phyloP scores from a whole-genome alignment of 352 stramenopile species.

The Pythium myriotylum region DNA sequence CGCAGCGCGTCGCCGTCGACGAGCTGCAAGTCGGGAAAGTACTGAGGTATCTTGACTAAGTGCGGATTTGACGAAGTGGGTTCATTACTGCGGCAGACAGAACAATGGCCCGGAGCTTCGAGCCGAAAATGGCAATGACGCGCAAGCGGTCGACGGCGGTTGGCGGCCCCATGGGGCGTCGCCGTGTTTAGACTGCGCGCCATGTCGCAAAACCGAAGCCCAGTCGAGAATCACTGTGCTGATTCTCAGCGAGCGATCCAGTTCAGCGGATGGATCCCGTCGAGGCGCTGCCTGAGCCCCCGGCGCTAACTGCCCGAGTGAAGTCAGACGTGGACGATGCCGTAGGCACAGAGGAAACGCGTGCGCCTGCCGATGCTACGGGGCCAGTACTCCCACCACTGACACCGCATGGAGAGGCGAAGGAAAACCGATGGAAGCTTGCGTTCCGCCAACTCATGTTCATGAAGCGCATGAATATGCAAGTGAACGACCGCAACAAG shows the following conservation, averaged over 20 bases:
- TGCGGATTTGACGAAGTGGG: conserved; percentile 11
- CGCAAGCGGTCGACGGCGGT: no score
- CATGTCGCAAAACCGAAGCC: no score
- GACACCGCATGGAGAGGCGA: conserved; percentile 12
- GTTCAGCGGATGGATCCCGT: conserved; percentile 7
- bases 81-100: conserved; percentile 7
- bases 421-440: conserved; percentile 74
- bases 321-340: conserved; percentile 6
- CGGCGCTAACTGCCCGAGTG: background rate
- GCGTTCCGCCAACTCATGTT: conserved; percentile 80
- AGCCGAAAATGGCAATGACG: no score
- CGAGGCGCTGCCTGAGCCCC: conserved; percentile 5
- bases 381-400: background rate
- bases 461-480: conserved; percentile 85
- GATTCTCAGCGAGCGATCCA: background rate
- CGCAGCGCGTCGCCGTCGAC: conserved; percentile 9
- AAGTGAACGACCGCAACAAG: conserved; percentile 73
- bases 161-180: no score
- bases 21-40: conserved; percentile 3
- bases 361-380: background rate
- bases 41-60: conserved; percentile 3
- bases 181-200: no score
- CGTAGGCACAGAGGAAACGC: conserved; percentile 18
- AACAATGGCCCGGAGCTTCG: no score
- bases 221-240: no score